Conservation (phyloP, 768 basidiomycete genomes). For the Mycena amicta region DNA sequence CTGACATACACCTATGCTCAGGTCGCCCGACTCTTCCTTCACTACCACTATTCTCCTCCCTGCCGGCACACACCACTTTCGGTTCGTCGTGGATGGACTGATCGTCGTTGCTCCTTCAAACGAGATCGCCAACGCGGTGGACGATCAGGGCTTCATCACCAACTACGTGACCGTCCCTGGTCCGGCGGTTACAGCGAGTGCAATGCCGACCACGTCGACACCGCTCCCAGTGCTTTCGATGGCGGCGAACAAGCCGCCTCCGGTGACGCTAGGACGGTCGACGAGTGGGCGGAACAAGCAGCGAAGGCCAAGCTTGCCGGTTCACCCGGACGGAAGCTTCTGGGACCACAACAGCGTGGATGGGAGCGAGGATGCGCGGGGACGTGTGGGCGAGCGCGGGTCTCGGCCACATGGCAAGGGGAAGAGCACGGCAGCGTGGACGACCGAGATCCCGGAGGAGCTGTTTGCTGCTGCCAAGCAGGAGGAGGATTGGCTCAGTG, state of each 20-base stretch:
- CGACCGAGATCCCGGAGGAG: conserved; percentile 73
- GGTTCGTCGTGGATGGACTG: conserved; percentile 91
- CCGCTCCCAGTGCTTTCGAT: background rate
- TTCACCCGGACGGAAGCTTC: conserved; percentile 24
- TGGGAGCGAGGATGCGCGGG: conserved; percentile 18
- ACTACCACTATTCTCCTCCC: conserved; percentile 53
- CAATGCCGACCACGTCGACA: background rate
- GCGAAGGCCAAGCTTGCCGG: conserved; percentile 10
- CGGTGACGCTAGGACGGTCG: background rate
- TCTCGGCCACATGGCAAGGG: conserved; percentile 1
- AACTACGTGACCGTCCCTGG: conserved; percentile 84
- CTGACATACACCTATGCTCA: background rate
- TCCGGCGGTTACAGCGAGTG: conserved; percentile 10
- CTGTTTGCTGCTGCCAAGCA: conserved; percentile 79
- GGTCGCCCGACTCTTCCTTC: conserved; percentile 14
- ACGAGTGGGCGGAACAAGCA: background rate
- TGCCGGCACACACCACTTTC: conserved; percentile 91
- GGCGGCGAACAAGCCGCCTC: background rate
- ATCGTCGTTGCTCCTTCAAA: conserved; percentile 68
- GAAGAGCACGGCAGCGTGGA: conserved; percentile 56
- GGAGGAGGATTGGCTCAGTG: conserved; percentile 76
- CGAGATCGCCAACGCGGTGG: conserved; percentile 81
- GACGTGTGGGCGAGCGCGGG: conserved; percentile 36
- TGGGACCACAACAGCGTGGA: conserved; percentile 19
- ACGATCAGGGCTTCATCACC: conserved; percentile 91